Evolutionary conservation across 495 filamentous ascomycete genomes (phyloP).

Genomic region (Pyrenula massariospora): DNA sequence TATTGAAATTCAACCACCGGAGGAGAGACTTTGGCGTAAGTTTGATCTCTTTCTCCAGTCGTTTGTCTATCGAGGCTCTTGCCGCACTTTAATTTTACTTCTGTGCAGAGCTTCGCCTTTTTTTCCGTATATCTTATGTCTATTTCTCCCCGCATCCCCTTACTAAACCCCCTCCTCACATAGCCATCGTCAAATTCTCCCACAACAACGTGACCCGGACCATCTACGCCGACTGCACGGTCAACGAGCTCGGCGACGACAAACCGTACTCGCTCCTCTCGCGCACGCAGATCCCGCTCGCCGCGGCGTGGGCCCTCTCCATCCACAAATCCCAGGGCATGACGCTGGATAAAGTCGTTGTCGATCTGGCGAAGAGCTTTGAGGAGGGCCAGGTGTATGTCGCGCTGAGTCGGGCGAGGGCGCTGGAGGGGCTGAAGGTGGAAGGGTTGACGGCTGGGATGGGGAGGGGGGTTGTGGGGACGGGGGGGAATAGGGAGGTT

Average conservation of each 20-base stretch:
- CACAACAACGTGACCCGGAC: slow-evolving; percentile 17
- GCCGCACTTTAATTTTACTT: too few relatives aligned
- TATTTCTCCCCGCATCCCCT: too few relatives aligned
- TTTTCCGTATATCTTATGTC: too few relatives aligned
- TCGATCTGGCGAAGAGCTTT: slow-evolving; percentile 86
- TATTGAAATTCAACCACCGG: slow-evolving; percentile 2
- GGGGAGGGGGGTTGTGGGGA: background rate
- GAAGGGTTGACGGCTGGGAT: background rate
- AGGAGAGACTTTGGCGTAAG: background rate
- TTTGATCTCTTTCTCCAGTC: too few relatives aligned
- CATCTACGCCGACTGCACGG: slow-evolving; percentile 34
- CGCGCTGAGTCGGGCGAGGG: slow-evolving; percentile 25
- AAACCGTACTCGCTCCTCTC: slow-evolving; percentile 14
- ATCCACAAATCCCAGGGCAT: slow-evolving; percentile 98
- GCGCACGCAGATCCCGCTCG: slow-evolving; percentile 60
- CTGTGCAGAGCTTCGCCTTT: too few relatives aligned
- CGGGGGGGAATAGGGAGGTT: background rate
- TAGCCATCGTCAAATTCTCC: slow-evolving; percentile 11
- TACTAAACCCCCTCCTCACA: too few relatives aligned
- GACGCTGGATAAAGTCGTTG: slow-evolving; percentile 90
- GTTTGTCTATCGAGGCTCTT: too few relatives aligned
- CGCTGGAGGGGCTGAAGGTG: background rate
- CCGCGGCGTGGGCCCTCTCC: slow-evolving; percentile 89
- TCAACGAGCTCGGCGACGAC: slow-evolving; percentile 32
- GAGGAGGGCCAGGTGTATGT: slow-evolving; percentile 74